Percentiles rank a stretch among this genome's conserved stretches.
These are phyloP conservation scores for Phoma sp. DNA, from an alignment of 2,329 filamentous ascomycete species.

Conservation along the genomic window DNA sequence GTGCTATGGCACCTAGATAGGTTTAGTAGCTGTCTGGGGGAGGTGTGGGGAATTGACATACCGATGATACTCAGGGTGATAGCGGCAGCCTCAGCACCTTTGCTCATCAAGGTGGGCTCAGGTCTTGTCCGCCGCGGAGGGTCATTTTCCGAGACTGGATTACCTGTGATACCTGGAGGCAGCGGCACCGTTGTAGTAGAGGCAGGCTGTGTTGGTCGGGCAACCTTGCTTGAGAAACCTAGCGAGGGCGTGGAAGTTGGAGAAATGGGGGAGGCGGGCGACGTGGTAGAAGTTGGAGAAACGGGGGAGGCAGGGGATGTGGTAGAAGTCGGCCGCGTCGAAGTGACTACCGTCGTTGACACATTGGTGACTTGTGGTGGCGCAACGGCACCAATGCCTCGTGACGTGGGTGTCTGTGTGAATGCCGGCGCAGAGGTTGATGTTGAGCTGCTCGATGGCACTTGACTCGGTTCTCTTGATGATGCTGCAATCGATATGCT, in stretches of 20 bases:
- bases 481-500: not conserved
- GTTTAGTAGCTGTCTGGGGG: slow-evolving; percentile 3
- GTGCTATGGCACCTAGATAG: slow-evolving; percentile 34
- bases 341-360: not conserved
- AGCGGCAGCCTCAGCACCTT: slow-evolving; percentile 40
- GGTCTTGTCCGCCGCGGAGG: slow-evolving; percentile 16
- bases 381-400: slow-evolving; percentile 18
- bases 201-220: slow-evolving; percentile 5
- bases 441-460: not conserved
- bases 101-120: slow-evolving; percentile 31
- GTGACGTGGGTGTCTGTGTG: slow-evolving; percentile 12
- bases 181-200: not conserved
- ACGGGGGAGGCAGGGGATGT: not conserved
- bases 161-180: not conserved
- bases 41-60: slow-evolving; percentile 10
- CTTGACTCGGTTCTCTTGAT: not conserved
- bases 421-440: slow-evolving; percentile 9
- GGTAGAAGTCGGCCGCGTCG: not conserved
- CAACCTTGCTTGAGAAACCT: slow-evolving; percentile 6
- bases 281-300: not conserved
- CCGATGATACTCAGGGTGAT: slow-evolving; percentile 43
- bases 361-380: slow-evolving; percentile 21
- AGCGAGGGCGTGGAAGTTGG: slow-evolving; percentile 6
- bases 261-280: not conserved
- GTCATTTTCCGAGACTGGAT: not conserved